Evolutionary conservation across 495 filamentous ascomycete species (phyloP).

Genomic region (Sordaria brevicollis): DNA sequence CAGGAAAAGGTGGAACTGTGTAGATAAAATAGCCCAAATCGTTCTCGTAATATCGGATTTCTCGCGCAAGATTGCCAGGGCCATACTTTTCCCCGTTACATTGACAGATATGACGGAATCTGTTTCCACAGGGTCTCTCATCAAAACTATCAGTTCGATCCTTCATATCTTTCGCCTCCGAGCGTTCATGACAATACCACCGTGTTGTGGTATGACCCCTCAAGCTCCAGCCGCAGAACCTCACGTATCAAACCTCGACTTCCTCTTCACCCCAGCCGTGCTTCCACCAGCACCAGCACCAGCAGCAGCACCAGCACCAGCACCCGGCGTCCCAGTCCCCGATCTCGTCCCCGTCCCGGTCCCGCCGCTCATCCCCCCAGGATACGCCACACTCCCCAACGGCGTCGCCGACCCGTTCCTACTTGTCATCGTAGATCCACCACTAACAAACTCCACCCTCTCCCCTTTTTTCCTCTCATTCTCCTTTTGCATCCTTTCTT

Average conservation of each 20-base stretch:
- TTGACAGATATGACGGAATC: too few relatives aligned
- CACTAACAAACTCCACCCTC: slow-evolving; percentile 67
- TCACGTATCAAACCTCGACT: slow-evolving; percentile 40
- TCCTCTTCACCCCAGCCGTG: slow-evolving; percentile 22
- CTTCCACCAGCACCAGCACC: neutral
- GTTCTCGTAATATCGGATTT: too few relatives aligned
- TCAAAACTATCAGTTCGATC: too few relatives aligned
- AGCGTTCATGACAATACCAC: too few relatives aligned
- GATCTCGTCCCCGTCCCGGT: neutral
- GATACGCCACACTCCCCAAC: slow-evolving; percentile 20
- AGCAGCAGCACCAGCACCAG: neutral
- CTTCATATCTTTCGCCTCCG: too few relatives aligned
- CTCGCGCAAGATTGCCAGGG: too few relatives aligned
- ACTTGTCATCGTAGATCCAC: slow-evolving; percentile 17
- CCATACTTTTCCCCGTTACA: too few relatives aligned
- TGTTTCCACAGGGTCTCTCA: too few relatives aligned
- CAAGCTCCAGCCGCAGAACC: too few relatives aligned
- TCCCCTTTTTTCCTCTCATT: slow-evolving; percentile 48
- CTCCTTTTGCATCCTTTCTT: slow-evolving; percentile 49
- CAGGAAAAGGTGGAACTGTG: too few relatives aligned
- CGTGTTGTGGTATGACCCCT: too few relatives aligned
- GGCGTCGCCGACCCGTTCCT: slow-evolving; percentile 14
- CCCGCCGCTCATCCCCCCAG: slow-evolving; percentile 24
- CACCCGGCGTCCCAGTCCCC: neutral
- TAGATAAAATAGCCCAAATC: too few relatives aligned